Evolutionary conservation across 345 rosid species (phyloP).

Genomic region (Hirschfeldia incana): DNA sequence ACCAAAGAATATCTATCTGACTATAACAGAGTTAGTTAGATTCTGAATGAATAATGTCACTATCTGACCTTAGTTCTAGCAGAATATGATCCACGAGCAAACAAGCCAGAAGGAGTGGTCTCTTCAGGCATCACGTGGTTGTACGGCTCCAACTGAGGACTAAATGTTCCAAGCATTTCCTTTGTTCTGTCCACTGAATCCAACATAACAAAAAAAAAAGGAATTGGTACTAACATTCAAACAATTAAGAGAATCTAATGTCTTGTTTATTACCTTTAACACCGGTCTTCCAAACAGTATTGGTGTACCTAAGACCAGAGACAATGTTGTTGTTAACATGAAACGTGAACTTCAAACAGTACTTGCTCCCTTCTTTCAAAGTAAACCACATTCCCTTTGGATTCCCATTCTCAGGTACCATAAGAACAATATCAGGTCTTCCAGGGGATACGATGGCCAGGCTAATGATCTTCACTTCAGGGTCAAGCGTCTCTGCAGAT

Average conservation of each 20-base stretch:
- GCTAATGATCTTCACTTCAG: constrained; percentile 65
- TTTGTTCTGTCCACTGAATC: constrained; percentile 61
- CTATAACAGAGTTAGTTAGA: too few relatives aligned
- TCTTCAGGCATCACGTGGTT: constrained; percentile 65
- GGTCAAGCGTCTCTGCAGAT: constrained; percentile 71
- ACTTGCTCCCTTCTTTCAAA: constrained; percentile 71
- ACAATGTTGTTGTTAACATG: constrained; percentile 78
- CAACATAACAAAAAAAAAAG: too few relatives aligned
- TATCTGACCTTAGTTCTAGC: constrained; percentile 68
- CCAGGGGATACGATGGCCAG: constrained; percentile 63
- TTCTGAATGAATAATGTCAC: background rate
- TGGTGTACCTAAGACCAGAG: constrained; percentile 78
- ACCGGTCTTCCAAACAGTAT: constrained; percentile 77
- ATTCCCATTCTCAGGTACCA: constrained; percentile 62
- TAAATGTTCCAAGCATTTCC: constrained; percentile 80
- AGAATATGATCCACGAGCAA: constrained; percentile 72
- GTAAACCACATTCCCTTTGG: constrained; percentile 70
- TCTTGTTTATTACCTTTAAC: constrained; percentile 45
- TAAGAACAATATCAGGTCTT: constrained; percentile 60
- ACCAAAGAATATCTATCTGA: too few relatives aligned
- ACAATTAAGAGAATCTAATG: background rate
- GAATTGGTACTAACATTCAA: background rate
- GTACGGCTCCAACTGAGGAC: constrained; percentile 75
- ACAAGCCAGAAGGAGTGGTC: constrained; percentile 69
- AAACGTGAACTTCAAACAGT: constrained; percentile 61